Base-by-base conservation (phyloP, 2,329 filamentous ascomycete species). In the Thielaviopsis musarum region DNA sequence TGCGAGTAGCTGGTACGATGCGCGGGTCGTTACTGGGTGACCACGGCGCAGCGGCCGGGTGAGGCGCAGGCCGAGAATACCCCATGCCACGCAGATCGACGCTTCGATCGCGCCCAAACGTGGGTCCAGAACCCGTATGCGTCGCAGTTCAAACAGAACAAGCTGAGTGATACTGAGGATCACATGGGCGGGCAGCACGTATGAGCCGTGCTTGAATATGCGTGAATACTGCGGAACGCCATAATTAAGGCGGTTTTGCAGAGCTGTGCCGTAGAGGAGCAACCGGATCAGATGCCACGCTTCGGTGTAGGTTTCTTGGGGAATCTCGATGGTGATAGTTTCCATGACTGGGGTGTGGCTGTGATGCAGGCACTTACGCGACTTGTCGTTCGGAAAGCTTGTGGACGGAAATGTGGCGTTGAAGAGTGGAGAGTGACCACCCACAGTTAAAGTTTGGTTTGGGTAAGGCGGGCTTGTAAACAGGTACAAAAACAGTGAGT, bases 41-140 rank as follows among this genome's bases (percentile, higher is more conserved):
- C 59, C 59, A 15, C 59, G 41, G n/a, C 59, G 59, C 53, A 61
- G 41, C 19, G 59, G 56, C 53, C 58, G 58, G 15, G 45, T 52
- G 5, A 61, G 45, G 4, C 53, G 52, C 26, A 61, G 28, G 7
- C 59, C 53, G 24, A 38, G 22, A 26, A 53, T 58, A 17, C 38
- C 6, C 59, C 59, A 61, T 12, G 56, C n/a, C 12, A 58, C 30
- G 17, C 49, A 53, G 10, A 55, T 26, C 15, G 7, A 9, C 12
- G 49, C 22, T n/a, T 61, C 59, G 2, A 51, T 22, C 7, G n/a
- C 26, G 12, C 41, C 41, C 5, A 56, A 19, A 17, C 28, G 26
- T 19, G 28, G 12, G 52, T 24, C 13, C 2, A 60, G 15, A 3
- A 61, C 5, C 5, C 26, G 28, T 19, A 56, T 4, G 41, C 57